Evolutionary conservation across 441 rosid genomes (phyloP), one percentile per base, ranked within the genome.

Genomic region (Erodium chrysanthum): DNA sequence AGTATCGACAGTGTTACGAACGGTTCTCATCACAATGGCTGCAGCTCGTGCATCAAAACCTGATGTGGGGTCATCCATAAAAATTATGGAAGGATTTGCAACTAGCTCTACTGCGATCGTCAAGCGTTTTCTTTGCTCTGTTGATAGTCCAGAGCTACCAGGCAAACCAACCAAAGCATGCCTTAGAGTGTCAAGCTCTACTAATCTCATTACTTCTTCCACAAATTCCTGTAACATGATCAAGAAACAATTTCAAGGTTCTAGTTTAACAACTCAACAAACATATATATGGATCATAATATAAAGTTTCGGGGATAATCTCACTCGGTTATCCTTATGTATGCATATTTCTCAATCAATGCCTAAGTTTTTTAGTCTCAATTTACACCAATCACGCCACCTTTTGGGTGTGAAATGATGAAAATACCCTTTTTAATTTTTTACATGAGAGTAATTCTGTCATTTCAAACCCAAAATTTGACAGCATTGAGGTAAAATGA

Each of bases 41-140:
- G 98, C 98, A 66, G 97, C 98, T 61, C 97, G 83, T 50, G 98
- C 97, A 82, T 91, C 98, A 71, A 93, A 92, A 65, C 98, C 97
- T 69, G 98, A 93, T 23, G 97, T 93, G 25, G 98, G 98, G 74
- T 93, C 98, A 78, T 93, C 98, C 97, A 93, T 93, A 75, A 90
- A 93, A 64, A 93, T 86, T 65, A 93, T 88, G 17, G 97, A 89
- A 25, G 98, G 98, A 71, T 93, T 93, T 46, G 97, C 98, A 29
- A 91, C 97, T 70, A 93, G 90, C 86, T 93, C 98, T 73, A 91
- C 97, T 6, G 97, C 96, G 67, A 93, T 93, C 23, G 98, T 93
- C 68, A 93, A 72, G 54, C 96, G 86, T 74, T 93, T 93, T 76
- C 98, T 82, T 73, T 93, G 97, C 71, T 93, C 98, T 7, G 96